A percentile compares a stretch with the other conserved stretches of the same genome.
Conservation (phyloP, 495 filamentous ascomycete species). For the Hyaloscypha bicolor region DNA sequence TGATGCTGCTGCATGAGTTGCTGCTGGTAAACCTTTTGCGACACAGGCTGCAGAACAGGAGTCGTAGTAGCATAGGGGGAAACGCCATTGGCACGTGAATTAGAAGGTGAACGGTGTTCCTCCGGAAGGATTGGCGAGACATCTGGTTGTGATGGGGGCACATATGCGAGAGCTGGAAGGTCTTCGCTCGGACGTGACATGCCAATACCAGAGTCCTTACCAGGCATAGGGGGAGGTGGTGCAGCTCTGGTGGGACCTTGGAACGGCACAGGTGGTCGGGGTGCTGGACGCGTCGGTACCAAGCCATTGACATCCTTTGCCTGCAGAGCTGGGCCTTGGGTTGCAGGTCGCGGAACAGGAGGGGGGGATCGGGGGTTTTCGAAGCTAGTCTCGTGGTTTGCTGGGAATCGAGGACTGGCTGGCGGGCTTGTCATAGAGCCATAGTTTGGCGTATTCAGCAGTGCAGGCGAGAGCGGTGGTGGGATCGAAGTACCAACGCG, state of each 20-base stretch:
- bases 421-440: constrained; percentile 70
- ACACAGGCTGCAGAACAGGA: constrained; percentile 36
- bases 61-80: constrained; percentile 41
- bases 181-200: constrained; percentile 58
- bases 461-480: constrained; percentile 43
- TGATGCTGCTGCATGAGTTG: constrained; percentile 72
- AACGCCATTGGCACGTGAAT: constrained; percentile 52
- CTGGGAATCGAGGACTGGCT: constrained; percentile 88
- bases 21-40: constrained; percentile 66
- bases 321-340: constrained; percentile 28
- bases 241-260: constrained; percentile 44
- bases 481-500: constrained; percentile 45
- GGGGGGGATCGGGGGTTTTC: constrained; percentile 95
- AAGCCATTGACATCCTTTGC: constrained; percentile 55
- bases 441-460: constrained; percentile 49
- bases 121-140: constrained; percentile 53
- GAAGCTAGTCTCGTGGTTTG: constrained; percentile 90
- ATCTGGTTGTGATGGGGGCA: constrained; percentile 45
- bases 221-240: constrained; percentile 44
- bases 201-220: constrained; percentile 57
- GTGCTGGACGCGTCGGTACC: constrained; percentile 66
- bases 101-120: constrained; percentile 53
- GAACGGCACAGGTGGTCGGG: constrained; percentile 54
- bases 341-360: constrained; percentile 71
- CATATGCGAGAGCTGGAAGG: constrained; percentile 43